Evolutionary conservation across 768 basidiomycete species (phyloP).

Genomic region (Xerocomus potaroensis): DNA sequence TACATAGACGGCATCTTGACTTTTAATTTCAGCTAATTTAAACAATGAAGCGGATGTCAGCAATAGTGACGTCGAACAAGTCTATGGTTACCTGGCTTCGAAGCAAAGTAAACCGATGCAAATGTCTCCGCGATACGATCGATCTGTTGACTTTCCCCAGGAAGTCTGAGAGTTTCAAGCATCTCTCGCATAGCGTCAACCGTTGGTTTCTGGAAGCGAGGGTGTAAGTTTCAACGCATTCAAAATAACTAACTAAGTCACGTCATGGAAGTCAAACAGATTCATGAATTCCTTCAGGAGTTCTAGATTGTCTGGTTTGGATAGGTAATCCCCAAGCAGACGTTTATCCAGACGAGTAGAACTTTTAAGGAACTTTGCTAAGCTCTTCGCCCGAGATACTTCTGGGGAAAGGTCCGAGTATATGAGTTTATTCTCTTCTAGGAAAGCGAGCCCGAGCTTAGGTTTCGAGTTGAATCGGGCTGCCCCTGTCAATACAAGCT

Average conservation of each 20-base stretch:
- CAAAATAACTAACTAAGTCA: slow-evolving; percentile 34
- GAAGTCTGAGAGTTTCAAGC: slow-evolving; percentile 88
- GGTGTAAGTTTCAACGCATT: slow-evolving; percentile 1
- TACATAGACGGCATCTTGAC: slow-evolving; percentile 90
- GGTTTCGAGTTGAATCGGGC: slow-evolving; percentile 90
- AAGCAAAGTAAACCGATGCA: slow-evolving; percentile 85
- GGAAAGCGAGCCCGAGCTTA: slow-evolving; percentile 82
- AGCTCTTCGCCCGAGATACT: slow-evolving; percentile 55
- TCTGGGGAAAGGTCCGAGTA: slow-evolving; percentile 58
- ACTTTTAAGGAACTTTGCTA: slow-evolving; percentile 84
- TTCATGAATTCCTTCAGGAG: slow-evolving; percentile 83
- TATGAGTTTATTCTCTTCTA: slow-evolving; percentile 91
- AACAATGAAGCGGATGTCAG: neutral
- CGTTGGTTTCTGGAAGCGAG: slow-evolving; percentile 68
- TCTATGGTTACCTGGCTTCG: slow-evolving; percentile 57
- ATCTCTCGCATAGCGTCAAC: slow-evolving; percentile 96
- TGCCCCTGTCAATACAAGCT: slow-evolving; percentile 78
- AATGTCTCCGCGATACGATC: slow-evolving; percentile 91
- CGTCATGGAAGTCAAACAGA: slow-evolving; percentile 86
- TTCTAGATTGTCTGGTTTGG: slow-evolving; percentile 81
- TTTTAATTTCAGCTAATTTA: slow-evolving; percentile 82
- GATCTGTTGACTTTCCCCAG: slow-evolving; percentile 95
- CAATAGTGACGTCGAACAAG: neutral
- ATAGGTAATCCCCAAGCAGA: slow-evolving; percentile 88
- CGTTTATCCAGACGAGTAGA: slow-evolving; percentile 88